Evolutionary conservation across 2,329 filamentous ascomycete genomes (phyloP), one percentile per base, ranked within the genome.

Genomic region (Sordariomycetes sp.): DNA sequence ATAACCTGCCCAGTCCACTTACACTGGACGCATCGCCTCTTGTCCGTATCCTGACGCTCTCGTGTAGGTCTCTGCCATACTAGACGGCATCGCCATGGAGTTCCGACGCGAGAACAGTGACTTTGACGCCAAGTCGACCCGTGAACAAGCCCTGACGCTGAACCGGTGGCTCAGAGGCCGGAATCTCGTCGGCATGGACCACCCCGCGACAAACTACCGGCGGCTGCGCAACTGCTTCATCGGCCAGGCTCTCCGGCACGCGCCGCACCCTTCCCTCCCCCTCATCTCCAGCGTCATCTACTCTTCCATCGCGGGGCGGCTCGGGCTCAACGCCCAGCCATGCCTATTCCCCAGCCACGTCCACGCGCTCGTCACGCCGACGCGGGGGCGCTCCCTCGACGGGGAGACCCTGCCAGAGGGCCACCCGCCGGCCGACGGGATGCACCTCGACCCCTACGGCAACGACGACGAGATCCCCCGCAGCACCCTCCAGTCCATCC

Each of bases 211-310:
- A 50, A 81, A 86, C 57, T 96, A 94, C 67, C 84, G 89, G 63
- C 85, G 86, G 59, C 71, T 97, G 59, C 82, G 88, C 60, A 95
- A 97, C 69, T 95, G 89, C 64, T 88, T 96, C 63, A 84, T 99
- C 58, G 90, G 90, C 10, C 77, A 95, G 60, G 89, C 88, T 3
- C 74, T 97, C 51, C 84, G 82, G 39, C 84, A 87, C 54, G 72
- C 80, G 7, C 77, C 80, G 0, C 90, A 95, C 64, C 84, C 88
- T 32, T 92, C 90, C 1, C 76, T 96, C 10, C 94, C 92, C 1
- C 77, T 96, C 55, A 86, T 96, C 60, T 94, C 90, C 1, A 86
- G 86, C 57, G 86, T 86, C 59, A 95, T 97, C 61, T 99, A 86
- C 70, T 94, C 87, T 65, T 85, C 84, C 58, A 69, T 97, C 17